Evolutionary conservation across 2,329 filamentous ascomycete species (phyloP), one percentile per base, ranked within the genome.

Genomic region (Cladophialophora bantiana): DNA sequence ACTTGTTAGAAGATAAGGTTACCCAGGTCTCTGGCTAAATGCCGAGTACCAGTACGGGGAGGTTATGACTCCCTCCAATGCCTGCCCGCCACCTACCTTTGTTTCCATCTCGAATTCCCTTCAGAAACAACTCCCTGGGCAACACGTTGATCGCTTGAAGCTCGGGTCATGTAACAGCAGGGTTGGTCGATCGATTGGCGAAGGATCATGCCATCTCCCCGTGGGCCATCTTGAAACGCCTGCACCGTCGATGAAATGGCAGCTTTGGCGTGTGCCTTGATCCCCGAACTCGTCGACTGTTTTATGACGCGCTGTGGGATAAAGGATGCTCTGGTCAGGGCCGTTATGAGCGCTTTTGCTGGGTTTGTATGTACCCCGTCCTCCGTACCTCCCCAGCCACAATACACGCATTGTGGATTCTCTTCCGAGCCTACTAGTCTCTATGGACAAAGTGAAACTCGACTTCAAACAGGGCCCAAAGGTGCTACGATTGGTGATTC

Each of bases 401-500:
- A 26, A 4, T 1, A 12, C 20, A 7, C 18, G 10, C 26, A 9
- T 4, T 48, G n/a, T 20, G 42, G n/a, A 48, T 20, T 9, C 42
- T 48, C 42, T 48, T 48, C 42, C 42, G 20, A 48, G 42, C 13
- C 42, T 20, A 20, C 7, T 12, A 26, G 26, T 12, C 7, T 34
- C 20, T 13, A 1, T 13, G 38, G 40, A 26, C 59, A 18, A 42
- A 34, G 31, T 64, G 62, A 65, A 65, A 66, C 64, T 18, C 55
- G 55, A 64, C 32, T 56, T 66, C 67, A 69, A 67, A 69, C 67
- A 45, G 32, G n/a, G 15, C 26, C 42, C 15, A 20, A 65, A 45
- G 35, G 56, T 66, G 64, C 52, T 54, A 68, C 66, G 62, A 62
- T 68, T 57, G 58, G 53, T 54, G 66, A 35, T 34, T 68, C 66